Percentiles rank a stretch among this genome's conserved stretches.
Evolutionary conservation across 2,329 filamentous ascomycete genomes (phyloP).

Genomic region (Hypoxylon sp.): DNA sequence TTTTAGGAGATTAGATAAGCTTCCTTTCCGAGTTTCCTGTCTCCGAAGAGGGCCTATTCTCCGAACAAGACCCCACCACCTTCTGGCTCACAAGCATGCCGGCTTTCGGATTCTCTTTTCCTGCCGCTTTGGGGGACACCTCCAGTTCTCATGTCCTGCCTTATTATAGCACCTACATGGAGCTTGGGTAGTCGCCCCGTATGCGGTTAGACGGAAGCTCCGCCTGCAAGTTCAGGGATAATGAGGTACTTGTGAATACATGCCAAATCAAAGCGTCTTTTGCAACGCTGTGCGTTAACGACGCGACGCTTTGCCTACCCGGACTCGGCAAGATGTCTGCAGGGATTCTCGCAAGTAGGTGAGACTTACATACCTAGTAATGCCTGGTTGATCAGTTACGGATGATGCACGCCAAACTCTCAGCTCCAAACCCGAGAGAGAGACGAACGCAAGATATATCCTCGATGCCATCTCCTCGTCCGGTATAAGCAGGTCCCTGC

Average conservation of each 20-base stretch:
- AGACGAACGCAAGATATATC: slow-evolving; percentile 41
- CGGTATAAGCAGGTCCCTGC: slow-evolving; percentile 20
- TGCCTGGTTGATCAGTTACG: slow-evolving; percentile 31
- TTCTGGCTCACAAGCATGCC: slow-evolving; percentile 26
- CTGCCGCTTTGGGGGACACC: slow-evolving; percentile 22
- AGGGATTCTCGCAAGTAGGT: slow-evolving; percentile 35
- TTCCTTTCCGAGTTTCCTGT: slow-evolving; percentile 39
- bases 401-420: slow-evolving; percentile 35
- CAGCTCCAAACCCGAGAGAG: slow-evolving; percentile 27
- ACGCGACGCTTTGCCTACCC: slow-evolving; percentile 30
- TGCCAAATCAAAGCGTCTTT: slow-evolving; percentile 28
- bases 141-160: slow-evolving; percentile 17
- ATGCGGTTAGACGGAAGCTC: slow-evolving; percentile 45
- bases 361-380: slow-evolving; percentile 28
- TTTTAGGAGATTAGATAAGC: slow-evolving; percentile 31
- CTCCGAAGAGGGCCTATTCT: slow-evolving; percentile 38
- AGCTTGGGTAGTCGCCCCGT: slow-evolving; percentile 28
- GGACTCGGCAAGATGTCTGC: slow-evolving; percentile 34
- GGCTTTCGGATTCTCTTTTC: slow-evolving; percentile 40
- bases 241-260: slow-evolving; percentile 44
- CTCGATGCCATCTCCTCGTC: slow-evolving; percentile 31
- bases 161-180: slow-evolving; percentile 8
- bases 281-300: slow-evolving; percentile 29
- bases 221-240: slow-evolving; percentile 44
- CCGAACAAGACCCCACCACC: slow-evolving; percentile 36